Conservation (phyloP, 1,284 basidiomycete genomes). For the Golubevia pallescens region DNA sequence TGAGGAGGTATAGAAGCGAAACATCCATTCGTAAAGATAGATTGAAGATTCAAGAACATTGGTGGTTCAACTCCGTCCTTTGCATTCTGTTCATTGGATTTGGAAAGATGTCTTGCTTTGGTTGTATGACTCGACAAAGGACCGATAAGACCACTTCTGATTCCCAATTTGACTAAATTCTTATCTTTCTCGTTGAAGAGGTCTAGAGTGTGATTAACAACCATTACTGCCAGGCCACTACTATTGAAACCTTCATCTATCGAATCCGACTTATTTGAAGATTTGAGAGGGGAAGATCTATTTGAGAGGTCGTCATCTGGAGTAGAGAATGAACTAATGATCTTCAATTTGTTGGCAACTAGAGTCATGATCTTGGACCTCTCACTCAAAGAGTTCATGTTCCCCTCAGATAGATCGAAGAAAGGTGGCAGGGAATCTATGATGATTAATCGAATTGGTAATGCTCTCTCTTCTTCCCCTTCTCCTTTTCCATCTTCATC, state of each 20-base stretch:
- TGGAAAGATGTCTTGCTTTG: background rate
- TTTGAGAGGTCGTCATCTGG: too few species aligned
- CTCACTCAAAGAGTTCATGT: too few species aligned
- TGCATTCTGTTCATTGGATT: background rate
- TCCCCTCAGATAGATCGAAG: background rate
- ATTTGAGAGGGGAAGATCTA: too few species aligned
- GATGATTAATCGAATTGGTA: background rate
- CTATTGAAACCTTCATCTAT: too few species aligned
- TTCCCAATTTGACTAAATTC: too few species aligned
- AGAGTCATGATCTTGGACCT: too few species aligned
- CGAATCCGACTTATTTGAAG: too few species aligned
- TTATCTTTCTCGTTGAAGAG: too few species aligned
- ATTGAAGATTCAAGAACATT: background rate
- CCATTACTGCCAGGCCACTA: too few species aligned
- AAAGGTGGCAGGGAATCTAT: background rate
- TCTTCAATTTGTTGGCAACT: too few species aligned
- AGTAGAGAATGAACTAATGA: too few species aligned
- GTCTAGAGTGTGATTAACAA: too few species aligned
- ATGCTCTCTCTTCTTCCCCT: background rate
- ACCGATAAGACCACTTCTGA: background rate
- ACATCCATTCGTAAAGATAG: background rate
- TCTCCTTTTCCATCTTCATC: background rate
- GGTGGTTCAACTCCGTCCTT: background rate
- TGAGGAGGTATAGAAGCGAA: background rate
- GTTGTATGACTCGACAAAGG: background rate